Base-by-base conservation (phyloP, 2,329 filamentous ascomycete genomes). In the Fonsecaea nubica region DNA sequence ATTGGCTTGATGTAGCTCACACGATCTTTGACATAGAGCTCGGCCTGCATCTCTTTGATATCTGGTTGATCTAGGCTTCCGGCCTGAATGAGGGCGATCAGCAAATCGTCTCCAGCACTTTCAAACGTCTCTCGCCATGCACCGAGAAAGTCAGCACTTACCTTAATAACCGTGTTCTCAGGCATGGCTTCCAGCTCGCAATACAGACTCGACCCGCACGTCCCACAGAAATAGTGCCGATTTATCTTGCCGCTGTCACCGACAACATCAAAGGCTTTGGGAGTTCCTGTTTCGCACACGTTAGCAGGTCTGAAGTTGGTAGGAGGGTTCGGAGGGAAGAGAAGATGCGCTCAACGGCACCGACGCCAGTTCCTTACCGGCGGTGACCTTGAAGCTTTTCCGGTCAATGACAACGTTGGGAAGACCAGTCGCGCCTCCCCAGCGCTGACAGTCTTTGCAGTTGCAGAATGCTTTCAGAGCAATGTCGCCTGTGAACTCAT, bases 191-290 rank as follows among this genome's bases (percentile, higher is more conserved):
- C 85, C 33, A 86, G 76, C 72, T 83, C 79, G 12, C 82, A 84
- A 72, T 82, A 86, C 21, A 86, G 70, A 60, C 80, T 78, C 1
- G 80, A 84, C 15, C 85, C 85, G 69, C 85, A 87, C 66, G 73
- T 81, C 15, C 75, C 69, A 72, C 85, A 86, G 77, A 87, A 87
- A 76, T 80, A 85, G 72, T 86, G 84, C 69, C 81, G 82, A 75
- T 86, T 86, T 66, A 81, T 76, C 72, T 86, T 86, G 30, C 85
- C 85, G 0, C 81, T 83, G 38, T 73, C 79, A 2, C 84, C 85
- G 0, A 73, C 76, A 13, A 76, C 74, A 66, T 86, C 83, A 72
- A 80, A 86, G 33, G 77, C 72, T 67, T 81, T 84, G n/a, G 83
- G 81, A 3, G 75, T 76, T 9, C 62, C 62, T 65, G 21, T 18